Percentiles rank a stretch among this genome's conserved stretches.
Conservation (phyloP, 176 grass and related monocot genomes). For the Aechmea fasciata region DNA sequence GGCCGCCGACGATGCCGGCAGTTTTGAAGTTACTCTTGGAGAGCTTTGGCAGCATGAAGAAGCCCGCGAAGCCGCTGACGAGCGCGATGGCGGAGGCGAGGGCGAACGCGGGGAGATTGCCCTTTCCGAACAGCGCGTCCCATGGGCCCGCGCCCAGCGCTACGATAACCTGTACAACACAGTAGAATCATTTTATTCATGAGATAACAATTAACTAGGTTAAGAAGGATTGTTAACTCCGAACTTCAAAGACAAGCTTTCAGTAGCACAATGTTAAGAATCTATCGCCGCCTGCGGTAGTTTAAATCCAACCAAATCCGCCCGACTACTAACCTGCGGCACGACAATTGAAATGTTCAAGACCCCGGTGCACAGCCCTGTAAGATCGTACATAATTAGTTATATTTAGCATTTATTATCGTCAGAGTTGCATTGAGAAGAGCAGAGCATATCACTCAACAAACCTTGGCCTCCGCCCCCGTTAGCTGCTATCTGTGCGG, state of each 20-base stretch:
- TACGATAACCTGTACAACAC: constrained; percentile 50
- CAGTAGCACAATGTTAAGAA: too few relatives aligned
- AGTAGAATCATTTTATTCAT: neutral
- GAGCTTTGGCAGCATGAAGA: constrained; percentile 67
- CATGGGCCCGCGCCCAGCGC: constrained; percentile 61
- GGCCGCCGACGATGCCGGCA: constrained; percentile 45
- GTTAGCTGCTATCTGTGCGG: constrained; percentile 43
- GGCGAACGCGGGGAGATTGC: constrained; percentile 77
- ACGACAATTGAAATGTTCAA: constrained; percentile 93
- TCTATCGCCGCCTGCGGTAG: too few relatives aligned
- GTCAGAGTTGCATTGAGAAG: neutral
- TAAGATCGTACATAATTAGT: neutral
- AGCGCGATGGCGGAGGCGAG: constrained; percentile 58
- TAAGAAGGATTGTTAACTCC: too few relatives aligned
- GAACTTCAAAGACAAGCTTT: too few relatives aligned
- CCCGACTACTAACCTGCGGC: constrained; percentile 44
- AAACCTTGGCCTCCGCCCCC: constrained; percentile 71
- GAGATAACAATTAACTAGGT: too few relatives aligned
- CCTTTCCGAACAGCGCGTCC: constrained; percentile 73
- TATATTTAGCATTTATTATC: neutral
- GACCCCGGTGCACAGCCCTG: constrained; percentile 76
- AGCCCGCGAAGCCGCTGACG: constrained; percentile 34
- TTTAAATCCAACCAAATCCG: too few relatives aligned
- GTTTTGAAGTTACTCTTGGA: constrained; percentile 50
- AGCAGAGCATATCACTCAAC: neutral